Evolutionary conservation across 768 basidiomycete species (phyloP).

Genomic region (Pisolithus sp.): DNA sequence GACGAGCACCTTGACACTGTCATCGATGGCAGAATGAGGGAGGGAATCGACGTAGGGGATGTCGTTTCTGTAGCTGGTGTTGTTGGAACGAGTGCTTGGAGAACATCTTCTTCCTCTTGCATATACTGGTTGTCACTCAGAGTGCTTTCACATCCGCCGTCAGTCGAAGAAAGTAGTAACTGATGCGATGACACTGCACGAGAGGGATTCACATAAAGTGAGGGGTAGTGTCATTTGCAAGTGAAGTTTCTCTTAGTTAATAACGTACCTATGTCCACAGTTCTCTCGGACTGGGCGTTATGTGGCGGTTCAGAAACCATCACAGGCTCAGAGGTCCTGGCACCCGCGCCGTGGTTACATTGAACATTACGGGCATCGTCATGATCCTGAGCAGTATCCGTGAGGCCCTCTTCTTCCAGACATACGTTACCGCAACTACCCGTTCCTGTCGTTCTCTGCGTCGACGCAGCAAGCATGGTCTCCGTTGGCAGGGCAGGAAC

Average conservation of each 20-base stretch:
- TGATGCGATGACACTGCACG: neutral
- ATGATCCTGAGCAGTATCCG: no score
- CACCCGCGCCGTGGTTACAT: no score
- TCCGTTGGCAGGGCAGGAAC: no score
- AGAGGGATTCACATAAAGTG: neutral
- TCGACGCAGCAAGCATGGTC: no score
- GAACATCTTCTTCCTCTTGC: slow-evolving; percentile 20
- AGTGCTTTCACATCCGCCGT: slow-evolving; percentile 5
- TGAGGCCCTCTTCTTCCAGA: no score
- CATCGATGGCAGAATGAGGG: slow-evolving; percentile 2
- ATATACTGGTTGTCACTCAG: slow-evolving; percentile 4
- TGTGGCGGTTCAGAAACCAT: no score
- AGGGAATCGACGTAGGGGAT: neutral
- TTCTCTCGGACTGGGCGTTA: no score
- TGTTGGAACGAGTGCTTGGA: slow-evolving; percentile 12
- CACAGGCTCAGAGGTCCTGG: no score
- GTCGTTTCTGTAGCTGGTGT: slow-evolving; percentile 12
- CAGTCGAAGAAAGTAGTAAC: neutral
- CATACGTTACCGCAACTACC: no score
- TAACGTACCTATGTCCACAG: no score
- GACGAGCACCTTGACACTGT: slow-evolving; percentile 2
- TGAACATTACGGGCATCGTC: no score
- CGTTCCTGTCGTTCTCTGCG: no score
- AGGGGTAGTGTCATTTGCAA: neutral
- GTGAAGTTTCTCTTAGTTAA: neutral